Evolutionary conservation across 371 early-diverging fungal species (phyloP).

Genomic region (Lichtheimia ramosa): DNA sequence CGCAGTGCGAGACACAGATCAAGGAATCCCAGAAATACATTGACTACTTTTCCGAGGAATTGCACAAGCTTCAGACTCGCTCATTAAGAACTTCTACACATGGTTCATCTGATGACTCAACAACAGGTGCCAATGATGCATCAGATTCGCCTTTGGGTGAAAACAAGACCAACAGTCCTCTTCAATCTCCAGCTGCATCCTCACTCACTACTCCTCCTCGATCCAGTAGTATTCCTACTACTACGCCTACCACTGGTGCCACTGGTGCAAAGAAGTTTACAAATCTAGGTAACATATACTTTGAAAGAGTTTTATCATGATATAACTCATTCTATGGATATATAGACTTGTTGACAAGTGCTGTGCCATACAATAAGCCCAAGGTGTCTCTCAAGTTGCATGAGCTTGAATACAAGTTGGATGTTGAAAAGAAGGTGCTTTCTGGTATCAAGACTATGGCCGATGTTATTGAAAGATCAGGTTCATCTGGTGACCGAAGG

Average conservation of each 20-base stretch:
- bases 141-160: not conserved
- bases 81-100: slow-evolving; percentile 13
- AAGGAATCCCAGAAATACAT: slow-evolving; percentile 80
- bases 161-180: slow-evolving; percentile 10
- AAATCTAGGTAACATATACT: slow-evolving; percentile 32
- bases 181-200: slow-evolving; percentile 9
- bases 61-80: slow-evolving; percentile 55
- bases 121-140: not conserved
- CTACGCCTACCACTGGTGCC: not conserved
- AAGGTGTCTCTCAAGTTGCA: slow-evolving; percentile 86
- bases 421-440: slow-evolving; percentile 88
- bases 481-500: slow-evolving; percentile 50
- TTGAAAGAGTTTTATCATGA: not conserved
- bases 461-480: slow-evolving; percentile 45
- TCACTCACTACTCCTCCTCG: slow-evolving; percentile 17
- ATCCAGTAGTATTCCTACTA: slow-evolving; percentile 21
- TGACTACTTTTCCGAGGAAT: slow-evolving; percentile 76
- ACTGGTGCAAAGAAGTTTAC: slow-evolving; percentile 32
- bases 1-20: slow-evolving; percentile 80
- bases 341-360: slow-evolving; percentile 69
- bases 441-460: slow-evolving; percentile 72
- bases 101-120: not conserved
- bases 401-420: slow-evolving; percentile 85
- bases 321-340: not conserved
- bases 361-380: slow-evolving; percentile 76